Evolutionary conservation across 768 basidiomycete species (phyloP), one percentile per base, ranked within the genome.

Genomic region (Collybia mongolica): DNA sequence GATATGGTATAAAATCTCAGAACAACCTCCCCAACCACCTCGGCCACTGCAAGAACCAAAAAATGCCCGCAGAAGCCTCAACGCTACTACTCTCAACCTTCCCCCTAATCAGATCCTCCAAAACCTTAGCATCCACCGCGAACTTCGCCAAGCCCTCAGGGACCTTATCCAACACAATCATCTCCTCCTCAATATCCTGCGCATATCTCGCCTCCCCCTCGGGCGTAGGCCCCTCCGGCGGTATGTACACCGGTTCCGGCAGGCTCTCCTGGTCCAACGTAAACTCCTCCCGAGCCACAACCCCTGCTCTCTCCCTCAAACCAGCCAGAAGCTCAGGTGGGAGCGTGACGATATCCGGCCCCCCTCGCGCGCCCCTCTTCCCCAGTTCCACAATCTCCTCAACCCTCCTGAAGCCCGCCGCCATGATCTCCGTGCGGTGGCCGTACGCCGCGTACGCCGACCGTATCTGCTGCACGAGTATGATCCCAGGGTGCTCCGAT

Each of bases 91-190:
- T 40, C 18, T 15, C 45, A 3, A 62, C 52, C 54, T 29, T 58
- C 14, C 48, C 42, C 8, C 45, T 48, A 40, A 66, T 41, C 39
- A 59, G 40, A 22, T 56, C 62, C 48, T 69, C 66, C 38, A 71
- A 54, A 39, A 53, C 64, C 47, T 57, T 55, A 18, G 65, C 63
- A 42, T 72, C 71, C 6, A 58, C 60, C 11, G 66, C 59, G 48
- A 72, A 71, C 49, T 71, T 71, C 5, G 54, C 59, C 44, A 71
- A 39, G 1, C 68, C 71, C 53, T 70, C 69, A 1, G 69, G 65
- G 3, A 72, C 68, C 55, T 71, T 71, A 24, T 63, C 67, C 6
- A 66, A 47, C 12, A 65, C 65, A 19, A 69, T 65, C 42, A 43
- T 56, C 54, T 69, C 67, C 22, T 51, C 44, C 32, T 37, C 24